Base-by-base conservation (phyloP, 2,329 filamentous ascomycete species). In the Erysiphe pulchra region DNA sequence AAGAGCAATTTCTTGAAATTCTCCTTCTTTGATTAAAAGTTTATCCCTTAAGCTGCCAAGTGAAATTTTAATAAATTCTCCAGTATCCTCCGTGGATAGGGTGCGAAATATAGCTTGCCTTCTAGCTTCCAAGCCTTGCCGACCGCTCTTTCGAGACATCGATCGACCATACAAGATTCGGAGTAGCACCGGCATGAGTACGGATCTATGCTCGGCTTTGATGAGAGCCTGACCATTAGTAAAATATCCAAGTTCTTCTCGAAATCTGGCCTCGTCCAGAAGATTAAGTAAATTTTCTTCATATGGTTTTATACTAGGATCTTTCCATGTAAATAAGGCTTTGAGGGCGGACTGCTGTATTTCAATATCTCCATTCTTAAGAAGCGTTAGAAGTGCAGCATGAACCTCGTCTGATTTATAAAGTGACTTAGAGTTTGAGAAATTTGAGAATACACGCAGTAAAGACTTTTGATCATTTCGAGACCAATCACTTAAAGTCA, bases 231-330 rank as follows among this genome's bases (percentile, higher is more conserved):
- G 77, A 14, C 79, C 72, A 55, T 84, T 79, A 45, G 98, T 70
- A 51, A 98, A 80, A 4, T 90, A 75, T 0, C 84, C 79, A n/a
- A 98, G 69, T 58, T 95, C 87, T 55, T 95, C 90, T 56, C 85
- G 83, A 62, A 95, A 93, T 43, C 82, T 73, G 20, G 81, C 77
- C 50, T 95, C 90, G 52, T 98, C 90, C 9, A 95, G 70, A 1
- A 98, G 67, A 53, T 84, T 86, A 50, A 84, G 70, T 20, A 98
- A 62, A 53, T 86, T 83, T 53, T 94, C 85, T 54, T 85, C 75
- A 56, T 95, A 93, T 0, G 76, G 69, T 48, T 70, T 70, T 44
- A 98, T 67, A 9, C 70, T 75, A 2, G 77, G 69, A 47, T 80
- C 73, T 59, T 93, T 95, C 87, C 90, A 98, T 0, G 84, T 74